Evolutionary conservation across 345 rosid genomes (phyloP).

Genomic region (Melaleuca alternifolia): DNA sequence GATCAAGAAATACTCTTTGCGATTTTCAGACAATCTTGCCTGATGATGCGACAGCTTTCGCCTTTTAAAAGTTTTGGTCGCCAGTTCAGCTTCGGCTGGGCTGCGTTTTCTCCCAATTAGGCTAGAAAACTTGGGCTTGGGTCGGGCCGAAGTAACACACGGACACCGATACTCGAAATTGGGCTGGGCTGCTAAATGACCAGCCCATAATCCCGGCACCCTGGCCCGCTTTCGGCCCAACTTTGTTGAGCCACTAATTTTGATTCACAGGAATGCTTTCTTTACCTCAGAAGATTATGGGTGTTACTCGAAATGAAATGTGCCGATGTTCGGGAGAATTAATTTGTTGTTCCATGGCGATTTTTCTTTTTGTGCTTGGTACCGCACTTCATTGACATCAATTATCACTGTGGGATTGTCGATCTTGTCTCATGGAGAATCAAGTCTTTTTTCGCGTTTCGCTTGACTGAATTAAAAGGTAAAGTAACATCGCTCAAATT

Average conservation of each 20-base stretch:
- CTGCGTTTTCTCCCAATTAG: background rate
- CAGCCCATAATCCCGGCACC: background rate
- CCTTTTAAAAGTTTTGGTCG: background rate
- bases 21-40: background rate
- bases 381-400: background rate
- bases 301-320: background rate
- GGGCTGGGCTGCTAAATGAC: background rate
- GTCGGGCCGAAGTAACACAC: background rate
- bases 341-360: background rate
- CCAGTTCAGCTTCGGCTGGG: background rate
- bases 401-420: background rate
- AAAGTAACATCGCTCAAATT: background rate
- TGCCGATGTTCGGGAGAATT: background rate
- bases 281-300: background rate
- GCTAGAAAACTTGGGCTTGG: background rate
- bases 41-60: background rate
- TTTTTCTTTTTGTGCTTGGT: background rate
- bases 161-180: background rate
- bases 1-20: background rate
- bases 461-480: background rate
- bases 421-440: background rate
- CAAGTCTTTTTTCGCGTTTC: background rate
- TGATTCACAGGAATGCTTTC: background rate
- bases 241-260: background rate
- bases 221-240: background rate